Evolutionary conservation across 176 grass and related monocot species (phyloP).

Genomic region (Bothriochloa decipiens): DNA sequence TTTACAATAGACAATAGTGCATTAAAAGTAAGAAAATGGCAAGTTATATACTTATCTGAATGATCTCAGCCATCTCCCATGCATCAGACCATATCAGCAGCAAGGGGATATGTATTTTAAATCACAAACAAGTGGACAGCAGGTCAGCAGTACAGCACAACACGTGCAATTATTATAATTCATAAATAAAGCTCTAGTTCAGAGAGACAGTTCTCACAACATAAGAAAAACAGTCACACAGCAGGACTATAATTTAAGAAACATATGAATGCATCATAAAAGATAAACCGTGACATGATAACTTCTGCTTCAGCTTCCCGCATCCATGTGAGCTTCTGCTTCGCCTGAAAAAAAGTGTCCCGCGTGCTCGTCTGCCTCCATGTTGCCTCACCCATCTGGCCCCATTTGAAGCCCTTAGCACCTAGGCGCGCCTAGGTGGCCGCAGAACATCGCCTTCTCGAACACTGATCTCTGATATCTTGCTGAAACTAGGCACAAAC

Average conservation of each 20-base stretch:
- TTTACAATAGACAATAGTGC: not conserved
- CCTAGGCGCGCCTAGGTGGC: not conserved
- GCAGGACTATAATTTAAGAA: too few species aligned
- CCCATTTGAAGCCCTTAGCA: too few species aligned
- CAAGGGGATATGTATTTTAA: not conserved
- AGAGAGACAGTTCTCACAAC: not conserved
- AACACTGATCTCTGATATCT: not conserved
- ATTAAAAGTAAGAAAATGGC: not conserved
- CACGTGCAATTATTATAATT: not conserved
- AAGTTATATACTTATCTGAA: not conserved
- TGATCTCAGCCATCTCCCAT: not conserved
- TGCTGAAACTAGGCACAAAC: constrained; percentile 13
- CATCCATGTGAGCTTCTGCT: not conserved
- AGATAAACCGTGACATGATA: not conserved
- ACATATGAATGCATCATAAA: not conserved
- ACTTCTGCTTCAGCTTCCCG: not conserved
- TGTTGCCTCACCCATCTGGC: too few species aligned
- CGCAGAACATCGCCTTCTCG: too few species aligned
- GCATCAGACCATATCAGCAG: not conserved
- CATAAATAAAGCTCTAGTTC: not conserved
- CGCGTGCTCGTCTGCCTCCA: too few species aligned
- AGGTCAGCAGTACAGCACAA: not conserved
- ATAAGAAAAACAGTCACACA: not conserved
- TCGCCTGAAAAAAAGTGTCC: not conserved
- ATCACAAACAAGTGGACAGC: not conserved